Conservation (phyloP, 352 stramenopile species). For the Phytophthora colocasiae region DNA sequence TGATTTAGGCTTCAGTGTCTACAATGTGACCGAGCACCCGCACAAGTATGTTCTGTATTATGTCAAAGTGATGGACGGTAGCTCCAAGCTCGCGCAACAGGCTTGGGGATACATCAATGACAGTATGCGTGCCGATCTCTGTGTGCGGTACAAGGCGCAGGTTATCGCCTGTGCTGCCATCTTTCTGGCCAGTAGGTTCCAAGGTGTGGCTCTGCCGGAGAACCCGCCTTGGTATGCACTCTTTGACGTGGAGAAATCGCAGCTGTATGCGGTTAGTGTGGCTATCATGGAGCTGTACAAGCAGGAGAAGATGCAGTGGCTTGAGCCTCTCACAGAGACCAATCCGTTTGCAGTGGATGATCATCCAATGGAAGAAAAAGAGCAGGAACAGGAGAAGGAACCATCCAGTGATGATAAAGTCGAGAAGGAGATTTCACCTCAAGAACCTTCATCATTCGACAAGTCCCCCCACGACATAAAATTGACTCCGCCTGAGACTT, state of each 20-base stretch:
- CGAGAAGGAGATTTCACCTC: constrained; percentile 19
- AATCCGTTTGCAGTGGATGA: constrained; percentile 76
- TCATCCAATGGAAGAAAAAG: constrained; percentile 31
- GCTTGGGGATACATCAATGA: constrained; percentile 94
- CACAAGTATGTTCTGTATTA: constrained; percentile 96
- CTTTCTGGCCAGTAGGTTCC: constrained; percentile 80
- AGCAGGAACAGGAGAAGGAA: constrained; percentile 6
- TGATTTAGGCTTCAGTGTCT: constrained; percentile 93
- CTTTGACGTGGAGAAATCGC: constrained; percentile 66
- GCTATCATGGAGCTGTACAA: constrained; percentile 74
- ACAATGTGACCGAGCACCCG: constrained; percentile 92
- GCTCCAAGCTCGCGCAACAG: constrained; percentile 73
- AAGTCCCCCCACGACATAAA: constrained; percentile 1
- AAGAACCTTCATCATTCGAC: constrained; percentile 19
- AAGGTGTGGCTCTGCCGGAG: constrained; percentile 62
- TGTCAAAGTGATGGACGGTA: constrained; percentile 86
- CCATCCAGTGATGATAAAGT: constrained; percentile 4
- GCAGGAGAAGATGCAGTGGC: constrained; percentile 62
- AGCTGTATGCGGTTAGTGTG: constrained; percentile 57
- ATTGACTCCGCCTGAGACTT: constrained; percentile 3
- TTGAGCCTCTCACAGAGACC: constrained; percentile 74
- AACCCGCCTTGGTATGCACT: constrained; percentile 70
- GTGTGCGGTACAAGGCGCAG: constrained; percentile 79
- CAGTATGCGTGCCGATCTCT: constrained; percentile 86
- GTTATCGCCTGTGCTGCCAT: constrained; percentile 92